phyloP scores from a whole-genome alignment of 805 yeast species.

The Wickerhamomyces strasburgensis region DNA sequence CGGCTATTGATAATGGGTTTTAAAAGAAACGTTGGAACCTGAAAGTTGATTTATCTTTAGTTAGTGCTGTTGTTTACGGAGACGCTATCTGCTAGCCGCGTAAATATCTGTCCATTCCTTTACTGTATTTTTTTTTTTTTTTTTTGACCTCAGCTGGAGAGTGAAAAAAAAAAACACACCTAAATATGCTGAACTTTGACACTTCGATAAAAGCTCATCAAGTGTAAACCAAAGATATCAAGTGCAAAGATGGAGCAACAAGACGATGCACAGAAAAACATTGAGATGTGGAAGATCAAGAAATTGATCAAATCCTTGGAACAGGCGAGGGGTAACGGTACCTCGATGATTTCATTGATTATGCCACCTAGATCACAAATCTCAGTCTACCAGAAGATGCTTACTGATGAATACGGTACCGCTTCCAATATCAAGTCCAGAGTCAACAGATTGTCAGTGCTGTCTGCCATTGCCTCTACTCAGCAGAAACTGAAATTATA shows the following conservation, averaged over 20 bases:
- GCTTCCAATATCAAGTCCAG: conserved; percentile 98
- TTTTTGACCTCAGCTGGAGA: no score
- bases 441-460: conserved; percentile 91
- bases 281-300: conserved; percentile 98
- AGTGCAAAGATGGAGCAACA: conserved; percentile 31
- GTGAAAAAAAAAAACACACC: neutral
- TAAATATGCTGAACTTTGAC: neutral
- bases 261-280: conserved; percentile 86
- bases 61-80: no score
- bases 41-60: no score
- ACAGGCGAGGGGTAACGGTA: conserved; percentile 95
- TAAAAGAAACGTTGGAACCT: no score
- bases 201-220: no score
- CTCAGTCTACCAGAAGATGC: conserved; percentile 79
- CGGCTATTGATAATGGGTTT: no score
- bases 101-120: neutral
- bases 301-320: conserved; percentile 86
- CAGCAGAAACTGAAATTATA: conserved; percentile 94
- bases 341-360: conserved; percentile 95
- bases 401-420: conserved; percentile 98
- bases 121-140: no score
- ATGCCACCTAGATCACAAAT: conserved; percentile 96
- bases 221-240: no score
- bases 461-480: conserved; percentile 96
- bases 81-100: no score